Evolutionary conservation across 1,139 yeast species (phyloP), one percentile per base, ranked within the genome.

Genomic region (Protomyces inouyei): DNA sequence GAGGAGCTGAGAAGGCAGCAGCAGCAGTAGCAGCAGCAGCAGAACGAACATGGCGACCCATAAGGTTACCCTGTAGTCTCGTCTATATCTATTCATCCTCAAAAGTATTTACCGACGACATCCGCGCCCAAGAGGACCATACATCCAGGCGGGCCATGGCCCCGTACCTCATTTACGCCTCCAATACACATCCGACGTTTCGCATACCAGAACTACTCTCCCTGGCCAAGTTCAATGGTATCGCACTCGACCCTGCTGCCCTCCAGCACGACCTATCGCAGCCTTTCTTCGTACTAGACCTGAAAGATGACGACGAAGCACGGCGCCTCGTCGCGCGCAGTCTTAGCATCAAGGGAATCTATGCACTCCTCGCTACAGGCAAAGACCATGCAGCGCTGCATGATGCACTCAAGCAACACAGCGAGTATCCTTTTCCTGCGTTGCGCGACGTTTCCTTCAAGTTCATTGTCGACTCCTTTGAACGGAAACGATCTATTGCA

Each of bases 311-410:
- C 70, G 81, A 81, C n/a, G 82, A 83, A 60, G 98, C 98, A 0
- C 71, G 73, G 21, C 78, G 81, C 57, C 79, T 91, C 71, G 78
- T 92, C 51, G 76, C 79, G 57, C 77, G 97, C 67, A 83, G 96
- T 0, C 80, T 93, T 14, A 76, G 93, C 57, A 80, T 87, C 8
- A 81, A 85, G 68, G 91, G 90, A 0, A 85, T 92, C 28, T 93
- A 89, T 72, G 97, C 92, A 72, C 77, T 90, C 10, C 91, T 95
- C 88, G 96, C 96, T 0, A 76, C 79, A 52, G 97, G 95, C 0
- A 68, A 70, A 0, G 77, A 79, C 6, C 74, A 84, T 63, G 85
- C 82, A 0, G 80, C 78, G 52, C 74, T 92, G 55, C 97, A 90
- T 71, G 74, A 73, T 10, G 77, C 79, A 64, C 82, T 89, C 3